Base-by-base conservation (phyloP, 116 monocot species). In the Trichopus zeylanicus region DNA sequence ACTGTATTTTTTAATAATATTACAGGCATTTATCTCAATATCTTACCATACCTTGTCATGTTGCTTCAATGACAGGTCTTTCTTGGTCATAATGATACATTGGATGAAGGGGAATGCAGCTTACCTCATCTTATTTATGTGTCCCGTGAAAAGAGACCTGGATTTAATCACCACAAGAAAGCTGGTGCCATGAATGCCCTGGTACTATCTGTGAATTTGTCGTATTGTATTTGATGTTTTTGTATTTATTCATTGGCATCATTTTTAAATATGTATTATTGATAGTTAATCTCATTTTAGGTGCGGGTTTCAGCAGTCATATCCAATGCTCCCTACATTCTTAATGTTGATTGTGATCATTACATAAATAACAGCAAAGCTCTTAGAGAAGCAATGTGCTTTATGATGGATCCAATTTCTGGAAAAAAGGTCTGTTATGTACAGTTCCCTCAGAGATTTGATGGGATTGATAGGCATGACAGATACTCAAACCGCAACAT, bases 141-240 rank as follows among this genome's bases (percentile, higher is more conserved):
- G 53, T 89, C 89, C 31, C 76, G 88, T 56, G 88, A 88, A 33
- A 88, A 88, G 52, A 68, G 80, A 48, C 88, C 80, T 13, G 84
- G 89, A 15, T 84, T 78, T 70, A 53, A 77, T 58, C 89, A 89
- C 57, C 89, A 89, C 54, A 89, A 89, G 35, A 89, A 89, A 61
- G 89, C 89, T 51, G 89, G 89, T 63, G 84, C 89, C 6, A 89
- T 89, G 89, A 89, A 89, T 71, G 62, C 89, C 24, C 46, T 89
- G 89, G 89, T 89, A 72, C n/a, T 47, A 34, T 19, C 7, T 22
- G n/a, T 1, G 26, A 49, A 21, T 7, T 24, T 49, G 49, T 22
- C 23, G 21, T 19, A 49, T 19, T 6, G 19, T 7, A 49, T 13
- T 15, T 47, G 4, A 53, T 67, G 30, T 49, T 0, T n/a, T 16